phyloP scores from a whole-genome alignment of 441 rosid genomes.

The Erodium moschatum region DNA sequence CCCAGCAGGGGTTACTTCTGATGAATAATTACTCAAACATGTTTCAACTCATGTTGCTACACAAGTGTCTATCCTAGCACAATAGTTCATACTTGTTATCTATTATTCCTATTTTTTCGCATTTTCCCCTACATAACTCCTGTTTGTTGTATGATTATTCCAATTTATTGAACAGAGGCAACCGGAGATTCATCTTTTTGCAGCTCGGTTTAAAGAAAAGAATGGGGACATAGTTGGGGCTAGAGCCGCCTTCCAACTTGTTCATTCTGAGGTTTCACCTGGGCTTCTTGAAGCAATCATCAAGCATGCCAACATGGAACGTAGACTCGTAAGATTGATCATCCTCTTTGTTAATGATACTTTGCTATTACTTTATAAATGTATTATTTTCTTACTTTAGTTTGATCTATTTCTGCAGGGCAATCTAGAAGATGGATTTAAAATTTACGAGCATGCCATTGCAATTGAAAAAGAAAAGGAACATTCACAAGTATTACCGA shows the following conservation, averaged over 20 bases:
- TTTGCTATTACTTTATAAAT: neutral
- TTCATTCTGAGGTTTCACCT: constrained; percentile 79
- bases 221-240: constrained; percentile 72
- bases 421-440: constrained; percentile 64
- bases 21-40: no score
- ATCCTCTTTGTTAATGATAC: constrained; percentile 12
- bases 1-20: no score
- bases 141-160: constrained; percentile 11
- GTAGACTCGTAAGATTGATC: constrained; percentile 48
- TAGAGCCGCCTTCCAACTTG: constrained; percentile 72
- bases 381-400: constrained; percentile 13
- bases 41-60: no score
- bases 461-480: constrained; percentile 94
- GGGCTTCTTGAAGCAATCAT: constrained; percentile 90
- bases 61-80: no score
- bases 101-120: no score
- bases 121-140: neutral
- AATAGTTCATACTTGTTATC: no score
- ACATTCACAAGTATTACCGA: constrained; percentile 66
- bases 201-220: constrained; percentile 84
- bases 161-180: constrained; percentile 49
- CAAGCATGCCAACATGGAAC: constrained; percentile 94
- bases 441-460: constrained; percentile 79
- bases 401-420: constrained; percentile 44
- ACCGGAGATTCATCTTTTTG: constrained; percentile 86